Evolutionary conservation across 768 basidiomycete genomes (phyloP), one percentile per base, ranked within the genome.

Genomic region (Megacollybia marginata): DNA sequence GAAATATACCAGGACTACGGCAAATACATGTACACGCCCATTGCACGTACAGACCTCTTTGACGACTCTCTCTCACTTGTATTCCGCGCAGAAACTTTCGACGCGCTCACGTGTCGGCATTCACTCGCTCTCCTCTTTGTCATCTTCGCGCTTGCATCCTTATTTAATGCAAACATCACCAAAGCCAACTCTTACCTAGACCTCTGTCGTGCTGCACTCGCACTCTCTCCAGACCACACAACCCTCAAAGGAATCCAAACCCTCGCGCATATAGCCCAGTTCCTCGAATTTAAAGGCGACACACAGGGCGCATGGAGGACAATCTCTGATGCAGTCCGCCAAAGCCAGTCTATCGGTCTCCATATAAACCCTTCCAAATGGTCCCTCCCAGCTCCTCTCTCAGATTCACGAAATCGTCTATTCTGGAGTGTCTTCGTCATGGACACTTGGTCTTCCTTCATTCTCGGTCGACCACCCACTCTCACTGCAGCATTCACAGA

Each of bases 391-490:
- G 6, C 23, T 6, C 23, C 23, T 28, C 4, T 28, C 23, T 28
- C 23, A 28, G 23, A 28, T 6, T 28, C 23, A 48, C 76, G 85
- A 15, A 74, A 69, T 48, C 69, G 69, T 18, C 65, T 83, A 10
- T 87, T 86, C 59, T 89, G 85, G 83, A 77, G 82, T 44, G 60
- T 87, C n/a, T 86, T 83, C 57, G 55, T 69, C 20, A 59, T 76
- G 28, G 86, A 88, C 56, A 80, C 81, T 0, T 79, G 77, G 23
- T 28, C 23, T 28, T 28, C 81, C 53, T 80, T 83, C 53, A 69
- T 70, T 32, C 72, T 79, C 28, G 85, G 83, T 4, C 65, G 83
- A 47, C 83, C 83, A 28, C 74, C 83, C 5, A 72, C 66, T 36
- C 71, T 85, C 45, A 76, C 71, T 18, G 55, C 69, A 10, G 61